A percentile compares a stretch with the other conserved stretches of the same genome.
phyloP scores from a whole-genome alignment of 495 filamentous ascomycete species.

The Penicillium angulare region DNA sequence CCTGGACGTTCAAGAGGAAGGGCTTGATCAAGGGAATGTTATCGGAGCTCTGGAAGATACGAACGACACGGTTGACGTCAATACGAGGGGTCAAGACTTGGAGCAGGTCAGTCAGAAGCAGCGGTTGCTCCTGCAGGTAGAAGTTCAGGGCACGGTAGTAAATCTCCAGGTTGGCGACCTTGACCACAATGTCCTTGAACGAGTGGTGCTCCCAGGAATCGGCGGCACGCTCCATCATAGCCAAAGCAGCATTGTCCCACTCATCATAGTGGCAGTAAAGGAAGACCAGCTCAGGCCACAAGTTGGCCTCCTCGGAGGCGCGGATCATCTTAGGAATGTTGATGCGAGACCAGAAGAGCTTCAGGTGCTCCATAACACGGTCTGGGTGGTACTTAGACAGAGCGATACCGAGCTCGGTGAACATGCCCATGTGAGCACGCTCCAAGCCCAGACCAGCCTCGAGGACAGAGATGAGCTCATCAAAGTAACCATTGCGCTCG shows the following conservation, averaged over 20 bases:
- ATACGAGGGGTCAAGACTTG: slow-evolving; percentile 89
- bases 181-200: slow-evolving; percentile 98
- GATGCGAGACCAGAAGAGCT: slow-evolving; percentile 98
- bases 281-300: slow-evolving; percentile 99
- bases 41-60: slow-evolving; percentile 97
- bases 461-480: slow-evolving; percentile 91
- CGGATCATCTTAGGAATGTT: slow-evolving; percentile 98
- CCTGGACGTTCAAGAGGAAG: slow-evolving; percentile 94
- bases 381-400: slow-evolving; percentile 96
- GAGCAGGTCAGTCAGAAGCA: slow-evolving; percentile 91
- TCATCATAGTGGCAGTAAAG: slow-evolving; percentile 99
- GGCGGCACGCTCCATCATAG: slow-evolving; percentile 98
- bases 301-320: slow-evolving; percentile 89
- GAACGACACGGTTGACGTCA: slow-evolving; percentile 96
- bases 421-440: slow-evolving; percentile 92
- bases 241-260: slow-evolving; percentile 96
- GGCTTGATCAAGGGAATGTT: slow-evolving; percentile 99
- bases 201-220: slow-evolving; percentile 99
- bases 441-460: slow-evolving; percentile 96
- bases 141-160: slow-evolving; percentile 98
- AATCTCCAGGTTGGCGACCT: slow-evolving; percentile 98
- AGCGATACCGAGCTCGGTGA: slow-evolving; percentile 92
- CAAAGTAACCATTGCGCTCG: slow-evolving; percentile 96
- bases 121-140: slow-evolving; percentile 95
- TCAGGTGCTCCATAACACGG: slow-evolving; percentile 96